Evolutionary conservation across 768 basidiomycete species (phyloP).

Genomic region (Strobilomyces echinocephalus): DNA sequence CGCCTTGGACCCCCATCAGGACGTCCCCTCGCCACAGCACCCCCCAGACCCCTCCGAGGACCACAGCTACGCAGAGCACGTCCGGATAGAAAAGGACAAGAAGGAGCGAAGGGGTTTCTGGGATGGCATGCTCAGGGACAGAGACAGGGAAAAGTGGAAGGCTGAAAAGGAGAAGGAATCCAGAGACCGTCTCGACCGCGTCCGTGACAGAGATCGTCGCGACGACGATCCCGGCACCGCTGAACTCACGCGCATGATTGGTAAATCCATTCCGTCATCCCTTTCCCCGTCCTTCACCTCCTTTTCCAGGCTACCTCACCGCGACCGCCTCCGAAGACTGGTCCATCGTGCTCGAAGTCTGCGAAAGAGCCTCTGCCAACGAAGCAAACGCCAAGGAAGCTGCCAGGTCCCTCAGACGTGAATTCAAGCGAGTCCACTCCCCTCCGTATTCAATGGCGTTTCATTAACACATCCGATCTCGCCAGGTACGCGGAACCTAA

Average conservation of each 20-base stretch:
- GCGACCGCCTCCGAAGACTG: conserved; percentile 81
- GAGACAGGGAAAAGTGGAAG: conserved; percentile 32
- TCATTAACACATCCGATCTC: conserved; percentile 1
- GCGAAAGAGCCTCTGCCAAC: conserved; percentile 71
- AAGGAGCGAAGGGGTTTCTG: conserved; percentile 56
- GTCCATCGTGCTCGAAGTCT: conserved; percentile 77
- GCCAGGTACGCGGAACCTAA: conserved; percentile 68
- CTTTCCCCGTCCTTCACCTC: not conserved
- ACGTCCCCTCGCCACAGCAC: conserved; percentile 10
- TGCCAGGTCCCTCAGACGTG: conserved; percentile 71
- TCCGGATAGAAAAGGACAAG: conserved; percentile 38
- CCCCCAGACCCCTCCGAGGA: conserved; percentile 31
- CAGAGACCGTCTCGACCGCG: conserved; percentile 28
- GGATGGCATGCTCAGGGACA: conserved; percentile 37
- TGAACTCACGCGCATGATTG: conserved; percentile 69
- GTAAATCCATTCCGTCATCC: conserved; percentile 31
- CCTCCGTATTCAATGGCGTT: conserved; percentile 5
- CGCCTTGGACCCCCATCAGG: conserved; percentile 54
- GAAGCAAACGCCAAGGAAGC: conserved; percentile 81
- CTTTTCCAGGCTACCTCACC: conserved; percentile 58
- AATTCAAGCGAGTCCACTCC: conserved; percentile 64
- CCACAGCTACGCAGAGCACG: conserved; percentile 17
- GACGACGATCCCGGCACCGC: conserved; percentile 44
- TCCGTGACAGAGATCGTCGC: conserved; percentile 26
- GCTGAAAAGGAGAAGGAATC: conserved; percentile 35